These are phyloP conservation scores for Erysimum cheiranthoides DNA, from an alignment of 345 rosid genomes.

Conservation along the genomic window DNA sequence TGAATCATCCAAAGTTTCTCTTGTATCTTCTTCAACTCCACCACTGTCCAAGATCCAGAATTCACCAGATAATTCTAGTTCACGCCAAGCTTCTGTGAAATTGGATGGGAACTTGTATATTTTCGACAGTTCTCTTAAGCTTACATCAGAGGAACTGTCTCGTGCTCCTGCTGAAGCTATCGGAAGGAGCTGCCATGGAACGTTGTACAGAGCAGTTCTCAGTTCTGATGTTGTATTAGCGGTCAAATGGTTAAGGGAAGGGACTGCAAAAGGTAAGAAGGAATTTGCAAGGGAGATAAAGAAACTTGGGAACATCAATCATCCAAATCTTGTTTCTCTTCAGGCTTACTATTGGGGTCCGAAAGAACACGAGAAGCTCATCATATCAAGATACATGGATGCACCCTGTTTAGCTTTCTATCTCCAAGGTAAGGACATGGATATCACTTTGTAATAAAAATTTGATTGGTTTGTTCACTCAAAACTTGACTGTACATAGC, in stretches of 20 bases:
- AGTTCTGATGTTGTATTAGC: slow-evolving; percentile 65
- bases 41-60: slow-evolving; percentile 55
- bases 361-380: slow-evolving; percentile 80
- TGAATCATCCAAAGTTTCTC: slow-evolving; percentile 56
- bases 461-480: not conserved
- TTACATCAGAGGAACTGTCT: slow-evolving; percentile 85
- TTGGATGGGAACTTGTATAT: slow-evolving; percentile 76
- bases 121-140: slow-evolving; percentile 62
- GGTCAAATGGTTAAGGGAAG: slow-evolving; percentile 87
- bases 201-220: slow-evolving; percentile 74
- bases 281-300: slow-evolving; percentile 88
- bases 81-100: slow-evolving; percentile 66
- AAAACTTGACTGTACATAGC: not conserved
- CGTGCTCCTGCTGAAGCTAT: slow-evolving; percentile 85
- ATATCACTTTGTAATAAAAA: not conserved
- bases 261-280: slow-evolving; percentile 78
- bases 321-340: slow-evolving; percentile 83
- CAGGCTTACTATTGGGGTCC: slow-evolving; percentile 92
- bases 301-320: slow-evolving; percentile 85
- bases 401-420: slow-evolving; percentile 71
- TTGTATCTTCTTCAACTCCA: slow-evolving; percentile 62
- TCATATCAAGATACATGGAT: slow-evolving; percentile 66
- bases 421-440: slow-evolving; percentile 69
- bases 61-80: slow-evolving; percentile 50
- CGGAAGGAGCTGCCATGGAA: slow-evolving; percentile 92